phyloP scores from a whole-genome alignment of 306 rosid species.

The Citrullus amarus region DNA sequence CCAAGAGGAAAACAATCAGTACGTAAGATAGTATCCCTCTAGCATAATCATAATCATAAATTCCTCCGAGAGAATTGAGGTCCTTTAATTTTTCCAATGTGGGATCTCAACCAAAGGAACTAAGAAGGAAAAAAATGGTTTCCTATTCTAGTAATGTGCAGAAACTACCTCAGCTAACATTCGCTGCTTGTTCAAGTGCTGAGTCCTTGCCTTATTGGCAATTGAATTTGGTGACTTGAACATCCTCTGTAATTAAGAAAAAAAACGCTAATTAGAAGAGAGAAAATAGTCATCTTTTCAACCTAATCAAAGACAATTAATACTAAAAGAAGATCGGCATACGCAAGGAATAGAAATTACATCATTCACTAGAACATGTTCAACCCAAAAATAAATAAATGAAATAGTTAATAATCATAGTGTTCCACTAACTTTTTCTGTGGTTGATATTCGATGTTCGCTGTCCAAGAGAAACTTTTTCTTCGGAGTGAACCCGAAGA shows the following conservation, averaged over 20 bases:
- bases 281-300: too few relatives aligned
- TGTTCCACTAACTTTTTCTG: slow-evolving; percentile 51
- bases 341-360: slow-evolving; percentile 2
- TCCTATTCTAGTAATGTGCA: neutral
- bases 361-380: neutral
- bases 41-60: neutral
- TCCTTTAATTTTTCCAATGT: too few relatives aligned
- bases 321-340: neutral
- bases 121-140: neutral
- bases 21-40: neutral
- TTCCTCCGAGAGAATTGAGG: neutral
- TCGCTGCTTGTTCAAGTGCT: slow-evolving; percentile 67
- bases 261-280: neutral
- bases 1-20: neutral
- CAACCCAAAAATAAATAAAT: neutral
- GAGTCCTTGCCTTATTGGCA: slow-evolving; percentile 82
- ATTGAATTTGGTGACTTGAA: slow-evolving; percentile 73
- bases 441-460: slow-evolving; percentile 52
- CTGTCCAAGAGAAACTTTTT: slow-evolving; percentile 25
- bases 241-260: slow-evolving; percentile 51
- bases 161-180: slow-evolving; percentile 52
- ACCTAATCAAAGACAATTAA: too few relatives aligned
- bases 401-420: neutral
- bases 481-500: slow-evolving; percentile 73
- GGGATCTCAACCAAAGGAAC: neutral